Percentiles rank a stretch among this genome's conserved stretches.
Evolutionary conservation across 2,329 filamentous ascomycete genomes (phyloP).

Genomic region (Sclerotinia sclerotiorum): DNA sequence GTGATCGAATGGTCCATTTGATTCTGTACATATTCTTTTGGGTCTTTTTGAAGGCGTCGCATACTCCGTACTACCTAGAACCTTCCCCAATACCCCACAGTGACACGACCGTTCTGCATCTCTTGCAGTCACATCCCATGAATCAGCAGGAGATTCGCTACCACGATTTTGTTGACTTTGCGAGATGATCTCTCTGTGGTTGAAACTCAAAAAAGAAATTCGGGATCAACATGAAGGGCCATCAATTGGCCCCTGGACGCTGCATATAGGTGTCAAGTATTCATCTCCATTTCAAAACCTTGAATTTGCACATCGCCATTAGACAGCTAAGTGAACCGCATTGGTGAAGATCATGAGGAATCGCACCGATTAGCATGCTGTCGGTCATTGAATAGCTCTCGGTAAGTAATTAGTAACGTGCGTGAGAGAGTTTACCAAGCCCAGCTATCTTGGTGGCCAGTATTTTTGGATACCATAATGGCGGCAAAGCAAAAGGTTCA

Average conservation of each 20-base stretch:
- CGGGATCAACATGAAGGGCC: slow-evolving; percentile 12
- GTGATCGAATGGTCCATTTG: slow-evolving; percentile 9
- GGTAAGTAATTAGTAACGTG: background rate
- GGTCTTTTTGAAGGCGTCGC: background rate
- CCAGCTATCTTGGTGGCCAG: slow-evolving; percentile 3
- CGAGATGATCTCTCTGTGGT: slow-evolving; percentile 10
- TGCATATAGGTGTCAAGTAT: background rate
- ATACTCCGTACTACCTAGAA: slow-evolving; percentile 1
- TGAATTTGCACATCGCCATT: slow-evolving; percentile 5
- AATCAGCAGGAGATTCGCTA: background rate
- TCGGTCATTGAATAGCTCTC: slow-evolving; percentile 5
- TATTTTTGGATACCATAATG: slow-evolving; percentile 5
- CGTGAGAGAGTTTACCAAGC: slow-evolving; percentile 9
- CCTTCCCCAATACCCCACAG: slow-evolving; percentile 19
- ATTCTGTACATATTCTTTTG: slow-evolving; percentile 4
- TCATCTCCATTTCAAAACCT: background rate
- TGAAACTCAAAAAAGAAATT: slow-evolving; percentile 1
- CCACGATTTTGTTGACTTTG: background rate
- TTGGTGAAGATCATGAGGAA: background rate
- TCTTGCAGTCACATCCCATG: slow-evolving; percentile 7
- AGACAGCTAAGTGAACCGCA: background rate
- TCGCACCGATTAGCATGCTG: slow-evolving; percentile 19
- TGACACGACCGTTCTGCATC: slow-evolving; percentile 3
- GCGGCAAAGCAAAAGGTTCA: slow-evolving; percentile 1
- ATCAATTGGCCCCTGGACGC: slow-evolving; percentile 7